Conservation (phyloP, 306 rosid species). For the Gastrolobium villosum region DNA sequence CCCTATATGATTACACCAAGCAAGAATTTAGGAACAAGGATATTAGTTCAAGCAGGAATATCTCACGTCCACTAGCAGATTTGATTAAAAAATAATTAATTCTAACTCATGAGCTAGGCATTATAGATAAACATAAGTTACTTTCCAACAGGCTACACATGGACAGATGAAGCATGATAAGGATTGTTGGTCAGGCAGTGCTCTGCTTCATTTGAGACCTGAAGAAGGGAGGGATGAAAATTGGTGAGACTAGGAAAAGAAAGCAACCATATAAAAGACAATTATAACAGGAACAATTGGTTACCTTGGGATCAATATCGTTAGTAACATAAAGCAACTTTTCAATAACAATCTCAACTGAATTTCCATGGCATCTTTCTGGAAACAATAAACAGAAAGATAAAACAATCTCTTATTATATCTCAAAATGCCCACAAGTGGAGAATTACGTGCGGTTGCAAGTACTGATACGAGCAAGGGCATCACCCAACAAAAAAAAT, state of each 20-base stretch:
- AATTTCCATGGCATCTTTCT: slow-evolving; percentile 94
- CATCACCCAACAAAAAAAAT: too few species aligned
- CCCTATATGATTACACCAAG: slow-evolving; percentile 57
- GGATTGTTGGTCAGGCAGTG: slow-evolving; percentile 91
- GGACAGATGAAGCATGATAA: too few species aligned
- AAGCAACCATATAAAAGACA: slow-evolving; percentile 21
- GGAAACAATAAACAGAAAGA: slow-evolving; percentile 45
- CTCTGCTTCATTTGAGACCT: slow-evolving; percentile 96
- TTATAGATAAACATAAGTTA: too few species aligned
- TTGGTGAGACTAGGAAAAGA: slow-evolving; percentile 36
- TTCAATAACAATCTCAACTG: slow-evolving; percentile 93
- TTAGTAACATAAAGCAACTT: slow-evolving; percentile 91
- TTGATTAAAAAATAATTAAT: too few species aligned
- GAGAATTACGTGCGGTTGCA: slow-evolving; percentile 16
- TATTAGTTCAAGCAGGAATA: background rate
- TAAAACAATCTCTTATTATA: slow-evolving; percentile 29
- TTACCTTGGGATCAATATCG: slow-evolving; percentile 84
- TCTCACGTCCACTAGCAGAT: too few species aligned
- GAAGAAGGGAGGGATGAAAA: slow-evolving; percentile 47
- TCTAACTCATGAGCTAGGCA: too few species aligned
- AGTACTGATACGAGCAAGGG: slow-evolving; percentile 10
- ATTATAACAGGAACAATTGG: slow-evolving; percentile 20
- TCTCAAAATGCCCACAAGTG: slow-evolving; percentile 19
- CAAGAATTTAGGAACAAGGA: slow-evolving; percentile 35
- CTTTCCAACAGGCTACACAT: too few species aligned